Evolutionary conservation across 345 rosid species (phyloP).

Genomic region (Aquilaria sinensis): DNA sequence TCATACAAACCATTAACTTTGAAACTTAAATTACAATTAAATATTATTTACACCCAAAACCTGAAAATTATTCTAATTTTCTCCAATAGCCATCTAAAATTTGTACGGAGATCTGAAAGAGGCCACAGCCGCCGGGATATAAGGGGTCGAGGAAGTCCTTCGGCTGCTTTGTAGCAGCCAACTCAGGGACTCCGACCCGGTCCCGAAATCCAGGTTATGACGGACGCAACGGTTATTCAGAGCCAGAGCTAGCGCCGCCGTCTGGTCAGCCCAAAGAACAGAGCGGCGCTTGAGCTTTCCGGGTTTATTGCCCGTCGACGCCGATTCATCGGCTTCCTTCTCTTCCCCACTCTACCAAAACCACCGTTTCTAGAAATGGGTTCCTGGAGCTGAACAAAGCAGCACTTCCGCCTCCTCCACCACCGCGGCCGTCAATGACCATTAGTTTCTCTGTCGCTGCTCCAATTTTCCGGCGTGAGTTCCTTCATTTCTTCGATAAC

Average conservation of each 20-base stretch:
- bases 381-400: constrained; percentile 31
- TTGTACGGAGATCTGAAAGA: constrained; percentile 13
- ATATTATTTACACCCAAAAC: no score
- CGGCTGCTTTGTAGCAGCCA: constrained; percentile 34
- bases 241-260: constrained; percentile 7
- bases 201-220: constrained; percentile 39
- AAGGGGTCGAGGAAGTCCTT: constrained; percentile 63
- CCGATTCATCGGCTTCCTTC: constrained; percentile 69
- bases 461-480: constrained; percentile 35
- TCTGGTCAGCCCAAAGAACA: constrained; percentile 21
- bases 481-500: constrained; percentile 67
- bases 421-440: constrained; percentile 17
- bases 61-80: no score
- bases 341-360: constrained; percentile 31
- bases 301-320: constrained; percentile 48
- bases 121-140: constrained; percentile 66
- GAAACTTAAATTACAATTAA: no score
- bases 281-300: constrained; percentile 39
- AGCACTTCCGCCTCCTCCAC: no score
- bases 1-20: no score
- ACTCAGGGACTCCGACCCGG: constrained; percentile 14
- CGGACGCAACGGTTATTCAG: constrained; percentile 59
- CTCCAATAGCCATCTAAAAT: no score
- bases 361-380: constrained; percentile 23
- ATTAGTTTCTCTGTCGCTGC: constrained; percentile 46